Evolutionary conservation across 768 basidiomycete species (phyloP).

Genomic region (Suillus fuscotomentosus): DNA sequence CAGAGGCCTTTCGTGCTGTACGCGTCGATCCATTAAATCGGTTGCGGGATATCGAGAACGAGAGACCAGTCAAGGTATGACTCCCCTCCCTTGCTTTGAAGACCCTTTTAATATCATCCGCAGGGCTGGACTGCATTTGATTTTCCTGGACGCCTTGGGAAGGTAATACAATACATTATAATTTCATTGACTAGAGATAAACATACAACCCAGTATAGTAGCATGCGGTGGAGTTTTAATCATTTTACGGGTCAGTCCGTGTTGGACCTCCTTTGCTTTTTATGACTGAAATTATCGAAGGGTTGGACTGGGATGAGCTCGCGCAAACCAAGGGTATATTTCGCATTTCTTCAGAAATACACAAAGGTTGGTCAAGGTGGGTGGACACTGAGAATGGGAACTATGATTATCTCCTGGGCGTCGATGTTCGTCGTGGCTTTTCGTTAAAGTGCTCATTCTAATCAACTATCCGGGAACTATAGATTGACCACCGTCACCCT

Average conservation of each 20-base stretch:
- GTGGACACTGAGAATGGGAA: slow-evolving; percentile 88
- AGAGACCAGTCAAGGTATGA: slow-evolving; percentile 65
- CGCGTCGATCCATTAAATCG: slow-evolving; percentile 72
- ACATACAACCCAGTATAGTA: slow-evolving; percentile 55
- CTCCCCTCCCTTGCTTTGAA: not conserved
- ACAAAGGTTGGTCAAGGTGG: slow-evolving; percentile 77
- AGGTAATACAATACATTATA: slow-evolving; percentile 44
- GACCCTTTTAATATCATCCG: slow-evolving; percentile 5
- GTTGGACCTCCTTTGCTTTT: not conserved
- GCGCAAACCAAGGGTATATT: slow-evolving; percentile 65
- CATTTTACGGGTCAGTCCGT: slow-evolving; percentile 68
- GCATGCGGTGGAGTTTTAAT: slow-evolving; percentile 68
- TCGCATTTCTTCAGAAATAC: slow-evolving; percentile 63
- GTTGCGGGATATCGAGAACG: slow-evolving; percentile 53
- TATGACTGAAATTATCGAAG: slow-evolving; percentile 32
- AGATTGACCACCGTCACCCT: slow-evolving; percentile 86
- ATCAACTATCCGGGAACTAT: slow-evolving; percentile 14
- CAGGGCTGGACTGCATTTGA: slow-evolving; percentile 88
- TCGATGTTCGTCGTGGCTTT: slow-evolving; percentile 48
- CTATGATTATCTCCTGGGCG: slow-evolving; percentile 80
- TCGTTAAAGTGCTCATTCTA: not conserved
- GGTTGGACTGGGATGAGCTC: slow-evolving; percentile 82
- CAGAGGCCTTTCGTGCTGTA: slow-evolving; percentile 66
- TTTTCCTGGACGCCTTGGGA: slow-evolving; percentile 72
- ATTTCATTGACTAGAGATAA: not conserved